Base-by-base conservation (phyloP, 371 early-diverging fungal species). In the Mortierella sp. region DNA sequence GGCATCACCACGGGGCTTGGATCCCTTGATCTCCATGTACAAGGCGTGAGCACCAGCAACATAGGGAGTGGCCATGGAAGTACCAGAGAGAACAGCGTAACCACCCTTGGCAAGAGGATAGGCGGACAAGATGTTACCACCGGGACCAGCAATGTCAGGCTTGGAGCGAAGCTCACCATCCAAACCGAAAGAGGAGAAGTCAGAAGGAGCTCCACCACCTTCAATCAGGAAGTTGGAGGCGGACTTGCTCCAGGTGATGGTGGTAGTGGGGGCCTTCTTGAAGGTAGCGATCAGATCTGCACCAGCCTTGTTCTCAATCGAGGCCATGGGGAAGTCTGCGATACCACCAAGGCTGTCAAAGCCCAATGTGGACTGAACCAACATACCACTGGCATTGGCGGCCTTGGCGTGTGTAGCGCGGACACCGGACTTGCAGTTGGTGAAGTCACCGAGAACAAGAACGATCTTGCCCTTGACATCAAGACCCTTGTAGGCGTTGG, bases 121-220 rank as follows among this genome's bases (percentile, higher is more conserved):
- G 60, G 90, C 89, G 26, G 91, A 91, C 64, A 87, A 90, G 31
- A 93, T 91, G 54, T 87, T 82, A 9, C 90, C 91, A 45, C 92
- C 92, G 6, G 92, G 91, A 13, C 89, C 90, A 43, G 85, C 82
- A 10, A 91, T 45, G 46, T 91, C 91, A 8, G 92, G 93, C 64
- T 91, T 89, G 60, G 90, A 64, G 26, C 90, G 85, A 24, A 93
- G 78, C 58, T 89, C 87, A 27, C 87, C 85, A 12, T 84, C 89
- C 2, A 89, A 80, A 23, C 92, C 92, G 84, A 86, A 90, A 19
- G 92, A 86, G 38, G 82, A 82, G 56, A 81, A 86, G 54, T 45
- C 52, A 14, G 87, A 86, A 14, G 83, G 66, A 49, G 73, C 66
- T 34, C 89, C 89, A 34, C 78, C 83, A 10, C 71, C 58, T n/a